Conservation (phyloP, 805 yeast genomes). For the Sungouiella thailandica region DNA sequence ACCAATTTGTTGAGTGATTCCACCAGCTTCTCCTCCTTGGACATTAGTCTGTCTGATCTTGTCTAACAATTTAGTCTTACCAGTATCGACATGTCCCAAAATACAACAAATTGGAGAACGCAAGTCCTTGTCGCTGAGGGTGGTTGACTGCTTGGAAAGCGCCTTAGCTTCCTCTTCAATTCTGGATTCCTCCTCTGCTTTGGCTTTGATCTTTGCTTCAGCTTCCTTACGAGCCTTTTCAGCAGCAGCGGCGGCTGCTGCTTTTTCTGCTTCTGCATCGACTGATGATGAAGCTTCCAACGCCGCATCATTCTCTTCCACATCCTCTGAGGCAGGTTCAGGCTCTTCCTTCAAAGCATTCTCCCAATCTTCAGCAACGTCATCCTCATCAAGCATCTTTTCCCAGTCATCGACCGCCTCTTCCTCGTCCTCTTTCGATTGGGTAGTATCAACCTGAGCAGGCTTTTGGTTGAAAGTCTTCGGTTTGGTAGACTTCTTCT, state of each 20-base stretch:
- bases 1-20: slow-evolving; percentile 99
- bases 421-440: slow-evolving; percentile 19
- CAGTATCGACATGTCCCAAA: slow-evolving; percentile 99
- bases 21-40: slow-evolving; percentile 99
- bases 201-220: slow-evolving; percentile 17
- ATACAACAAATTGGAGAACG: slow-evolving; percentile 99
- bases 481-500: slow-evolving; percentile 55
- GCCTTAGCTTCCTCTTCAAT: slow-evolving; percentile 31
- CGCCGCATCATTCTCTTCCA: slow-evolving; percentile 15
- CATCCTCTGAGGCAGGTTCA: slow-evolving; percentile 25
- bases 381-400: slow-evolving; percentile 35
- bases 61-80: slow-evolving; percentile 95
- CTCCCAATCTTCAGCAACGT: slow-evolving; percentile 52
- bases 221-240: slow-evolving; percentile 13
- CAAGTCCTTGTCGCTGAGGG: slow-evolving; percentile 47
- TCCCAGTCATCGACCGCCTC: slow-evolving; percentile 21
- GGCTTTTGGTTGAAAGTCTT: slow-evolving; percentile 32
- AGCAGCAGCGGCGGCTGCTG: slow-evolving; percentile 13
- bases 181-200: slow-evolving; percentile 14
- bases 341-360: slow-evolving; percentile 25
- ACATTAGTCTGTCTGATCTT: slow-evolving; percentile 98
- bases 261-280: slow-evolving; percentile 4
- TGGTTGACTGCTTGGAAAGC: slow-evolving; percentile 7
- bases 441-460: slow-evolving; percentile 11
- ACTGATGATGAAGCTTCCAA: background rate